Evolutionary conservation across 208 protist species (phyloP), one percentile per base, ranked within the genome.

Genomic region (Herpetomonas tarakana): DNA sequence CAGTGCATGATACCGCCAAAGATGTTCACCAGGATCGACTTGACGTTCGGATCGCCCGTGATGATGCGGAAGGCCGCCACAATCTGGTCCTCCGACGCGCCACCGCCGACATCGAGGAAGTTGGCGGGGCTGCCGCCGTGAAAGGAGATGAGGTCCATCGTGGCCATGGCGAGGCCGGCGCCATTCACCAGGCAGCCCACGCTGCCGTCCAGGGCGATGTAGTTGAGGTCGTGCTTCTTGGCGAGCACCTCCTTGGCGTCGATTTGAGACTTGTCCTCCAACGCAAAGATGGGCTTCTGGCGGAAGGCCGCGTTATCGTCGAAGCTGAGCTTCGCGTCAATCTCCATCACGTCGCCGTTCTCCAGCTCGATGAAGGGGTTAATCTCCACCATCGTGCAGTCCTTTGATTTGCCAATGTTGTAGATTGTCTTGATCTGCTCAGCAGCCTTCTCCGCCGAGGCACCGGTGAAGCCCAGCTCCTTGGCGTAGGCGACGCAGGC

Each of bases 1-100:
- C 98, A 99, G 62, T 96, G 94, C 90, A 99, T 98, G 84, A 99
- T 99, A 59, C 98, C 98, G 38, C 98, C 98, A 62, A 99, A 99
- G 83, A 99, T 99, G 76, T 99, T 99, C 35, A 99, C 97, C 47
- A 99, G 86, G 63, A 99, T 99, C 65, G 90, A 89, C 78, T 92
- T 92, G 45, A 97, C 96, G 39, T 94, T 78, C 53, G 69, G 55
- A 74, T 99, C 98, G 14, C 74, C 67, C 9, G 88, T 97, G 63
- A 99, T 93, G 80, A 99, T 99, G 66, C 97, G 91, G 65, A 99
- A 98, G 38, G 98, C 98, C 27, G 96, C 92, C 18, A 85, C 88
- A 56, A 99, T 98, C 75, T 98, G 93, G 21, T 88, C 79, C 71
- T 83, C 83, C 12, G 70, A 82, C 27, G 94, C 94, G 69, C 88